A percentile compares a stretch with the other conserved stretches of the same genome.
phyloP scores from a whole-genome alignment of 202 grass and related monocot genomes.

The Brachypodium distachyon region DNA sequence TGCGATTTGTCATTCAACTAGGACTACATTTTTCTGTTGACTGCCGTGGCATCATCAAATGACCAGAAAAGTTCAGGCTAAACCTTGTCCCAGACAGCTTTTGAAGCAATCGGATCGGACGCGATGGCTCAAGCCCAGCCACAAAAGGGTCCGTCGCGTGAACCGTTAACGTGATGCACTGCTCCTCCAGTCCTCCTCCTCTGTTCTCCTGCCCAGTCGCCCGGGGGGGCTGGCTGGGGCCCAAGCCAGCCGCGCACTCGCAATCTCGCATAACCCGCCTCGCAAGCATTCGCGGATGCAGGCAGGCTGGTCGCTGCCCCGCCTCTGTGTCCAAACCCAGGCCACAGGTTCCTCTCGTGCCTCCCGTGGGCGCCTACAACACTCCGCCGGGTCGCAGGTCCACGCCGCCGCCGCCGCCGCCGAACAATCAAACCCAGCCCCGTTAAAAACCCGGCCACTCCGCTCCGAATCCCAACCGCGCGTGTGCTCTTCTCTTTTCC shows the following conservation, averaged over 20 bases:
- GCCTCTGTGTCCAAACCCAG: conserved; percentile 24
- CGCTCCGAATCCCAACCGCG: not conserved
- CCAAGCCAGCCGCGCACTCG: conserved; percentile 30
- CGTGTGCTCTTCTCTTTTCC: not conserved
- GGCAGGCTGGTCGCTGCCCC: not conserved
- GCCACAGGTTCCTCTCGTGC: not conserved
- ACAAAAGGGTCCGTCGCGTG: not conserved
- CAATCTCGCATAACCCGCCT: not conserved
- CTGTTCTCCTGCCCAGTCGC: no score
- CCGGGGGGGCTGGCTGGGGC: no score
- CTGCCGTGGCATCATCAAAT: not conserved
- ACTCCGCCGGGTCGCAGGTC: conserved; percentile 1
- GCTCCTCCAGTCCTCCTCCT: not conserved
- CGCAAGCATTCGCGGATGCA: conserved; percentile 11
- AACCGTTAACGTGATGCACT: not conserved
- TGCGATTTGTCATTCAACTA: not conserved
- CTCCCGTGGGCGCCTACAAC: not conserved
- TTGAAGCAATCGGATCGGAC: not conserved
- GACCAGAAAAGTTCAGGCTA: not conserved
- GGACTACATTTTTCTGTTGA: not conserved
- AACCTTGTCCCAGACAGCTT: no score
- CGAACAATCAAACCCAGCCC: not conserved
- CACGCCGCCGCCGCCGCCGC: not conserved
- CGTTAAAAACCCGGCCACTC: not conserved
- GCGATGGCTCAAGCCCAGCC: not conserved